Evolutionary conservation across 345 rosid species (phyloP).

Genomic region (Cardamine occulta): DNA sequence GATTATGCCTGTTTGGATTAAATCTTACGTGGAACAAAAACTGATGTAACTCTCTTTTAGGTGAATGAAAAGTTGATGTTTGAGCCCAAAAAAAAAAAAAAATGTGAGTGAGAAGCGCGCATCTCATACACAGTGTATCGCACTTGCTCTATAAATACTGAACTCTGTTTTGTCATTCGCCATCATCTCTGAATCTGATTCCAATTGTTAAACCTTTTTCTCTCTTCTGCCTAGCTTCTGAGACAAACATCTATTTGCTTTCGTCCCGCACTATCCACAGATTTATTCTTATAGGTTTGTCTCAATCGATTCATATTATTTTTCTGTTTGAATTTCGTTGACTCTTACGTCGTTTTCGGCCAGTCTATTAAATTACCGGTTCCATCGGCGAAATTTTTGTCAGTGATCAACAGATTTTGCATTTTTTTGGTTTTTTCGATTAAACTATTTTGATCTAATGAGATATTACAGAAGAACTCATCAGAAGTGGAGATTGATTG

Average conservation of each 20-base stretch:
- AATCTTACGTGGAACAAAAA: no score
- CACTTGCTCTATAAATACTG: constrained; percentile 28
- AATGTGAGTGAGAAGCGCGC: neutral
- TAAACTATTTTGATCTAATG: constrained; percentile 13
- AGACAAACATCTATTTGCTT: neutral
- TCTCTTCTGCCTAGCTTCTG: neutral
- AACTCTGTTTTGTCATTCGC: constrained; percentile 6
- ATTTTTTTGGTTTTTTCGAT: neutral
- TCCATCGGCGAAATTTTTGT: neutral
- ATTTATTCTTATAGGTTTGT: constrained; percentile 29
- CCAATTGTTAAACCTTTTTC: neutral
- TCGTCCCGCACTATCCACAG: neutral
- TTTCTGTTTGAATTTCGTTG: neutral
- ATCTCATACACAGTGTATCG: neutral
- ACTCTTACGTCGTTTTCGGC: neutral
- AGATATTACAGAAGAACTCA: constrained; percentile 29
- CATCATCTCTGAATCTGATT: constrained; percentile 30
- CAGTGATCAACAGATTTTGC: constrained; percentile 6
- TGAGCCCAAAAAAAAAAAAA: no score
- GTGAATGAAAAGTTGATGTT: no score
- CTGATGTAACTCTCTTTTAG: no score
- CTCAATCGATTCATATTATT: neutral
- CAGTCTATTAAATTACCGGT: constrained; percentile 21
- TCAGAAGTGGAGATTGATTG: constrained; percentile 5
- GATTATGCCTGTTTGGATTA: no score